Percentiles rank a stretch among this genome's conserved stretches.
These are phyloP conservation scores for Quercus agrifolia DNA, from an alignment of 306 rosid species.

Conservation along the genomic window DNA sequence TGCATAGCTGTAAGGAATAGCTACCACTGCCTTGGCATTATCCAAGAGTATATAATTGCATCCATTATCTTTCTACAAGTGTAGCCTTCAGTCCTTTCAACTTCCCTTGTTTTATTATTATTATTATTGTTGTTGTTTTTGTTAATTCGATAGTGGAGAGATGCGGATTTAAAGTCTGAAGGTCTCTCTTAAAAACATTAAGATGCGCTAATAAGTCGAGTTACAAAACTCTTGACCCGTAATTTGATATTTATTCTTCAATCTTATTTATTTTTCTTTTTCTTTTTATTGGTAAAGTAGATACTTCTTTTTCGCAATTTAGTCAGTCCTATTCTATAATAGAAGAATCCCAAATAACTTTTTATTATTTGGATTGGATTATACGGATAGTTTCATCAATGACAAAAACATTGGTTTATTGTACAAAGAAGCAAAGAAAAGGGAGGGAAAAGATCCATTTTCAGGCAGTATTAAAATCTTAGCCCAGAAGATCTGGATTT, in stretches of 20 bases:
- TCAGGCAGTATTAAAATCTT: constrained; percentile 9
- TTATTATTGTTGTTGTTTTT: too few species aligned
- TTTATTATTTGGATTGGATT: background rate
- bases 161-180: too few species aligned
- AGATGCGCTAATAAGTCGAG: too few species aligned
- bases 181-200: too few species aligned
- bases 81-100: background rate
- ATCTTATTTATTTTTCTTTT: background rate
- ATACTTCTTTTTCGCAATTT: background rate
- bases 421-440: background rate
- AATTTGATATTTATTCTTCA: background rate
- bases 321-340: background rate
- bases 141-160: too few species aligned
- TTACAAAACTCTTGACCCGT: too few species aligned
- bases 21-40: background rate
- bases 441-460: background rate
- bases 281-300: background rate
- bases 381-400: background rate
- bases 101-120: background rate
- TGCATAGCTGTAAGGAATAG: background rate
- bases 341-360: background rate
- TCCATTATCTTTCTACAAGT: background rate
- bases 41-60: background rate
- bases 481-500: constrained; percentile 16
- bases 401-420: constrained; percentile 3